Base-by-base conservation (phyloP, 1,284 basidiomycete genomes). In the Phlebopus sp. region DNA sequence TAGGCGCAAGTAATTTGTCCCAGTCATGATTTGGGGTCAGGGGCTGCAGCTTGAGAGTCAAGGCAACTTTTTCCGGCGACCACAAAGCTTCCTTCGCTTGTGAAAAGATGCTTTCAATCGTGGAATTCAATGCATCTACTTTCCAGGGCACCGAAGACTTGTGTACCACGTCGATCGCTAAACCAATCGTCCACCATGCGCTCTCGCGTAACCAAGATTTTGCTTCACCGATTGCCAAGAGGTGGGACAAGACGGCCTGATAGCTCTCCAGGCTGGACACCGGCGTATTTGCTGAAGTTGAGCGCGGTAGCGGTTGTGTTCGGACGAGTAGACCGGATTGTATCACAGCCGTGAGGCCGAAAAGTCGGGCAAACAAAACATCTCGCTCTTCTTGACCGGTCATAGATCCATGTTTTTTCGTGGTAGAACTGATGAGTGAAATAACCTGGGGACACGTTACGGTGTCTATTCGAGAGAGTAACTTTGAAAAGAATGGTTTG, bases 121-220 rank as follows among this genome's bases (percentile, higher is more conserved):
- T 73, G 38, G 67, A 63, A 6, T 78, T 69, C 15, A 86, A 57
- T 3, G 84, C 90, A n/a, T 81, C 77, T 2, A 74, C 71, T 64
- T 84, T 87, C 92, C 92, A 96, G 1, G 74, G 52, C 18, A 85
- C 80, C 1, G 76, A 63, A 6, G 84, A 83, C 1, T 63, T 68
- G 27, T 78, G 62, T 34, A 95, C 67, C 2, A 74, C 74, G 50
- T 86, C 78, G 23, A 88, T 60, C 1, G 82, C 85, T 39, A 87
- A 72, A 38, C 77, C 68, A 30, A 96, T 72, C 18, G 85, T 79
- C 86, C 92, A 97, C 82, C 90, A 96, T 14, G 85, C 86, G 60
- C 90, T 90, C 70, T 99, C 96, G 35, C 87, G 76, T 49, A 99
- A 70, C 94, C 95, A 98, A 0, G 85, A 84, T 68, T 96, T 97